Percentiles rank a stretch among this genome's conserved stretches.
These are phyloP conservation scores for Neovahlkampfia damariscottae DNA, from an alignment of 78 protist genomes.

Conservation along the genomic window DNA sequence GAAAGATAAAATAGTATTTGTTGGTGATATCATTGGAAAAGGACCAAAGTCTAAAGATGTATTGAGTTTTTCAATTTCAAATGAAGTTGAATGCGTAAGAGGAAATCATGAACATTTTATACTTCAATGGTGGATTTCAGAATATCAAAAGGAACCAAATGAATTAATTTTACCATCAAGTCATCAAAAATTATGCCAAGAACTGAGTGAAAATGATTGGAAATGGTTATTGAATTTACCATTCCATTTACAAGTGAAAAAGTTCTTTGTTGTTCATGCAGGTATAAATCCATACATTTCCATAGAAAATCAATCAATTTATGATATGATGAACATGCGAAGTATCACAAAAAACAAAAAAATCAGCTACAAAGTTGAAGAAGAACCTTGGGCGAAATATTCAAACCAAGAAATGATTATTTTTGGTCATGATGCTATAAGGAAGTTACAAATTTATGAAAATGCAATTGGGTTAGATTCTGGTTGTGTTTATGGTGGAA, in stretches of 20 bases:
- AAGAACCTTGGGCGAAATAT: not conserved
- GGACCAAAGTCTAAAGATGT: not conserved
- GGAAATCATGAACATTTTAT: slow-evolving; percentile 18
- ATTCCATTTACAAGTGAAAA: not conserved
- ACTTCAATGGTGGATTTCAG: too few species aligned
- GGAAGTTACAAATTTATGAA: not conserved
- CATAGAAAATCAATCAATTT: not conserved
- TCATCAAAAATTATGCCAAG: too few species aligned
- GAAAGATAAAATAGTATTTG: not conserved
- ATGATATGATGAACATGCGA: not conserved
- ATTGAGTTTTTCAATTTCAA: not conserved
- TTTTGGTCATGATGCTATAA: slow-evolving; percentile 15
- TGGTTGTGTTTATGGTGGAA: slow-evolving; percentile 7
- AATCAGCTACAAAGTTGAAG: not conserved
- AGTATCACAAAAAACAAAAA: too few species aligned
- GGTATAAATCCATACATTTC: too few species aligned
- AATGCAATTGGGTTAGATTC: slow-evolving; percentile 8
- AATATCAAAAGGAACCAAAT: too few species aligned
- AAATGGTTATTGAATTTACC: too few species aligned
- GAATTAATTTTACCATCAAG: too few species aligned
- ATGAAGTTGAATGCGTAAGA: not conserved
- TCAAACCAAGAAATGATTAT: not conserved
- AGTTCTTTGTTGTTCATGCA: not conserved
- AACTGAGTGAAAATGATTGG: too few species aligned
- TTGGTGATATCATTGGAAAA: not conserved